Evolutionary conservation across 148 eudicot genomes (phyloP), one percentile per base, ranked within the genome.

Genomic region (Spergularia bocconei): DNA sequence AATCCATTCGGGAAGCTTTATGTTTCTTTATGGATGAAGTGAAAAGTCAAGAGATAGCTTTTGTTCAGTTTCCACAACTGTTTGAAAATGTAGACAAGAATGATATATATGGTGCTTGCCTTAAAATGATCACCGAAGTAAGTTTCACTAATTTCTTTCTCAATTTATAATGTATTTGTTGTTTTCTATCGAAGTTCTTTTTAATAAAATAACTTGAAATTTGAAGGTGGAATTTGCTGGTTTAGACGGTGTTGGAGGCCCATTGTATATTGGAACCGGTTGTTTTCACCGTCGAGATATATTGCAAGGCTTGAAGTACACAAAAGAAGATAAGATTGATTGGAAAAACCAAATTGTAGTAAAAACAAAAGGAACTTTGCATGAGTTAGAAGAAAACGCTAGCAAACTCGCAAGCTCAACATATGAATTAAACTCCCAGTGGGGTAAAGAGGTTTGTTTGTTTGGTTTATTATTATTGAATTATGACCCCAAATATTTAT

Each of bases 1-100:
- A 74, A 6, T 75, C 93, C 13, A 74, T 93, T 23, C 80, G 86
- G 0, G 90, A 91, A 41, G 98, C 91, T 4, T 86, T 93, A 9
- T 93, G 98, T 82, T 93, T 89, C 80, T 86, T 93, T 80, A 79
- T 93, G 96, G 96, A 93, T 75, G 92, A 93, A 75, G 79, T 80
- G 25, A 79, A 88, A 39, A 85, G 93, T 75, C 86, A 87, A 47
- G 85, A 87, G 54, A 79, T 93, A 74, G 98, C 88, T 41, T 93
- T 76, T 63, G 93, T 93, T 57, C 98, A 93, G 72, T 89, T 78
- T 62, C 98, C 98, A 0, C 98, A 93, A 71, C 75, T 57, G 2
- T 91, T 80, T n/a, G 78, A 79, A 36, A 91, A 91, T 59, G 33
- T 83, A 11, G 89, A 93, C 16, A 84, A 79, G 61, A 90, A 87